These are phyloP conservation scores for Nicotiana tomentosiformis DNA, from an alignment of 257 asterid genomes.

Conservation along the genomic window DNA sequence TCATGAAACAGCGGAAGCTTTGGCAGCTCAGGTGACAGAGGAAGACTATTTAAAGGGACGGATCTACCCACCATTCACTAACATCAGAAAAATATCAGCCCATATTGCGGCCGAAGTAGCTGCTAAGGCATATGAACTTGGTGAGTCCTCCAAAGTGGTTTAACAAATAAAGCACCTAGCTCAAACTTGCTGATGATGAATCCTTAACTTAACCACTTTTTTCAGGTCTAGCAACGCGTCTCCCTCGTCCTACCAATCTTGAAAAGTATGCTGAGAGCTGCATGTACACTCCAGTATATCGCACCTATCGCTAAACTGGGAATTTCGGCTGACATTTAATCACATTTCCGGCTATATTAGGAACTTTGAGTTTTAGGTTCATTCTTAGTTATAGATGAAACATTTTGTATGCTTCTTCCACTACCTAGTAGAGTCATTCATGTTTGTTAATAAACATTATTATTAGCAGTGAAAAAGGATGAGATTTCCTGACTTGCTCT, in stretches of 20 bases:
- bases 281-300: conserved; percentile 88
- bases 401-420: not conserved
- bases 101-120: conserved; percentile 88
- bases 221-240: conserved; percentile 77
- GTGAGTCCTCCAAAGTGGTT: conserved; percentile 32
- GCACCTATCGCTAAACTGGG: conserved; percentile 46
- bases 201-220: conserved; percentile 5
- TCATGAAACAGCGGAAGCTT: conserved; percentile 63
- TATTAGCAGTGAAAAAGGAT: not conserved
- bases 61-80: conserved; percentile 77
- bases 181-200: not conserved
- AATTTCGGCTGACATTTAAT: not conserved
- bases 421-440: not conserved
- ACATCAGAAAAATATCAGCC: conserved; percentile 81
- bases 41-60: conserved; percentile 73
- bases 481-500: not conserved
- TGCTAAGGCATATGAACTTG: conserved; percentile 89
- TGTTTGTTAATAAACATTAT: not conserved
- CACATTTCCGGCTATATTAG: not conserved
- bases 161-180: not conserved
- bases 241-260: conserved; percentile 82
- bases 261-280: conserved; percentile 78
- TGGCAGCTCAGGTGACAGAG: conserved; percentile 65
- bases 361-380: not conserved
- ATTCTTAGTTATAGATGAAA: not conserved